Base-by-base conservation (phyloP, 2,329 filamentous ascomycete genomes). In the Botryotinia narcissicola region DNA sequence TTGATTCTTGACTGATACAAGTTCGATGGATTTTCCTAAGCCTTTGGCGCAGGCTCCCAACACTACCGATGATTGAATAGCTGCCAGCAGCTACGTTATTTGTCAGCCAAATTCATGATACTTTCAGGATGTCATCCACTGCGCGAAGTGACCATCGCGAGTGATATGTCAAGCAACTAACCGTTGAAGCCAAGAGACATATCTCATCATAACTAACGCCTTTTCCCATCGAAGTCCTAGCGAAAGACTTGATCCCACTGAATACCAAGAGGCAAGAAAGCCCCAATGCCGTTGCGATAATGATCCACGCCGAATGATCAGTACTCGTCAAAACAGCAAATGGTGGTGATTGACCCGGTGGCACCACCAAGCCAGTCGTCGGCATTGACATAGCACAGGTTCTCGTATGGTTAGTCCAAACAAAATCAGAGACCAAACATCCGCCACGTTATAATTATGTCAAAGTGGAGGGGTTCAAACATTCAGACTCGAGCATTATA, bases 261-360 rank as follows among this genome's bases (percentile, higher is more conserved):
- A 75, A 74, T 22, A 75, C 35, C 35, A 75, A 71, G 37, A 74
- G 42, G 20, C 44, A 70, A 12, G 74, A 59, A 6, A 75, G 57
- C 20, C 74, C 73, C 22, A 75, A 42, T 22, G 73, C 46, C 32
- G 74, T 71, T n/a, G 74, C 72, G 12, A 75, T 74, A 29, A 75
- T 72, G 22, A 75, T 73, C 74, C 74, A 75, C 25, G 74, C 74
- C 20, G 74, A 61, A 70, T 75, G 74, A 64, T 75, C 74, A 37
- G 57, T 74, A 32, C 69, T 73, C 12, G 74, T 74, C 22, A 75
- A 73, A 18, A 75, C 74, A 51, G 74, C 73, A 44, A 75, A 75
- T 10, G 74, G 73, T 20, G 70, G 66, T 48, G 72, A 71, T 37
- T 74, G 44, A n/a, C 69, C 70, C 1, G 73, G 70, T 35, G 70